phyloP scores from a whole-genome alignment of 371 early-diverging fungal species.

The Dichotomocladium elegans region DNA sequence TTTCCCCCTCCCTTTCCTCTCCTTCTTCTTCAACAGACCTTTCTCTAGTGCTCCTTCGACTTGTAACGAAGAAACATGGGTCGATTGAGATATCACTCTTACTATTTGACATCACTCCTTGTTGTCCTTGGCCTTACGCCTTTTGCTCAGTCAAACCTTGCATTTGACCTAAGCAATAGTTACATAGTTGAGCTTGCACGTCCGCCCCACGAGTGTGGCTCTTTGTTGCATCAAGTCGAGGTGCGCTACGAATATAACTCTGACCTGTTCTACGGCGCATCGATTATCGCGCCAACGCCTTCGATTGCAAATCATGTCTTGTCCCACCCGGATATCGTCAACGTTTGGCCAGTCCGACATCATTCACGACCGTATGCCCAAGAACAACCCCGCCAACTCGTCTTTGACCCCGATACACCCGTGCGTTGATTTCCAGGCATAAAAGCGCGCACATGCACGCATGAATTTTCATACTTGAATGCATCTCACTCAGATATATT shows the following conservation, averaged over 20 bases:
- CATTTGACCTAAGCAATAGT: neutral
- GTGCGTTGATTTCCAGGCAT: too few relatives aligned
- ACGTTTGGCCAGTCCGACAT: conserved; percentile 28
- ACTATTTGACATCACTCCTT: neutral
- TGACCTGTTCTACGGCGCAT: conserved; percentile 21
- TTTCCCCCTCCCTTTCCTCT: neutral
- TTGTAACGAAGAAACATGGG: too few relatives aligned
- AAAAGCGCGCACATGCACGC: too few relatives aligned
- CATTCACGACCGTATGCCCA: conserved; percentile 18
- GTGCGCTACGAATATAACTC: conserved; percentile 28
- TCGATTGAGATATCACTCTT: neutral
- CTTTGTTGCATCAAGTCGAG: neutral
- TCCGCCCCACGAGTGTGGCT: neutral
- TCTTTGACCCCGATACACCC: too few relatives aligned
- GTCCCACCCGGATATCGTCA: conserved; percentile 9
- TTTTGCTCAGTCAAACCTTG: neutral
- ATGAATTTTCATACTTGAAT: too few relatives aligned
- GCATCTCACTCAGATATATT: too few relatives aligned
- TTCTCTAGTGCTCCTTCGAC: neutral
- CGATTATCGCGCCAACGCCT: conserved; percentile 19
- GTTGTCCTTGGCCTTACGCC: neutral
- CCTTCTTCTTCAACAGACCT: neutral
- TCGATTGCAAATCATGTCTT: conserved; percentile 12
- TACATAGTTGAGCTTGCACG: conserved; percentile 14
- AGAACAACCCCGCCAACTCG: too few relatives aligned